Evolutionary conservation across 768 basidiomycete species (phyloP).

Genomic region (Mycena vulgaris): DNA sequence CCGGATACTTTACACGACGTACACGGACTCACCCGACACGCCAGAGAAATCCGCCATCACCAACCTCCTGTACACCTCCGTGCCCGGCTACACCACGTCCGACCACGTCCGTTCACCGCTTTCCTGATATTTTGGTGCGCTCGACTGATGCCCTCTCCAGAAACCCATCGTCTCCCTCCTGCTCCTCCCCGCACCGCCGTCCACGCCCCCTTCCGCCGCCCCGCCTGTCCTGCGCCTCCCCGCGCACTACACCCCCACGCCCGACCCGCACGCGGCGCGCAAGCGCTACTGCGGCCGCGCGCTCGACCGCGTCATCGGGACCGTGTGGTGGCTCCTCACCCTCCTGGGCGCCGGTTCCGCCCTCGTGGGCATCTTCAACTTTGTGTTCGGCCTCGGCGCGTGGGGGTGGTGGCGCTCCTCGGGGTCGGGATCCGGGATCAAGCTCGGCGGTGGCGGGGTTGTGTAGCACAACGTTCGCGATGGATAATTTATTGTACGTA

Average conservation of each 20-base stretch:
- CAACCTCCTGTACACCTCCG: conserved; percentile 82
- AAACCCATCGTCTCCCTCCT: conserved; percentile 91
- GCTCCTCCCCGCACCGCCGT: conserved; percentile 65
- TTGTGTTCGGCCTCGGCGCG: conserved; percentile 75
- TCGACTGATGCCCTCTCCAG: conserved; percentile 52
- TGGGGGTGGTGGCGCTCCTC: conserved; percentile 74
- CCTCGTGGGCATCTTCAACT: conserved; percentile 80
- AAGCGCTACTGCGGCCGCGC: conserved; percentile 78
- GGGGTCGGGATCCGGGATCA: conserved; percentile 14
- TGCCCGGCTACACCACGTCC: conserved; percentile 88
- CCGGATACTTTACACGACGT: conserved; percentile 87
- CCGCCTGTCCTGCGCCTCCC: conserved; percentile 69
- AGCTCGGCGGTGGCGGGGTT: neutral
- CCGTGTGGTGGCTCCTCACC: conserved; percentile 83
- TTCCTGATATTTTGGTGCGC: conserved; percentile 5
- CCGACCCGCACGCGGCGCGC: conserved; percentile 66
- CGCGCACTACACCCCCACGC: conserved; percentile 61
- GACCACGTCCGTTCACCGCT: conserved; percentile 76
- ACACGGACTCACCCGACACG: conserved; percentile 72
- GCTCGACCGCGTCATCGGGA: conserved; percentile 83
- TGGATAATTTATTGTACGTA: too few relatives aligned
- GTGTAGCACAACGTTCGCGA: neutral
- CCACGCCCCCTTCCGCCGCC: conserved; percentile 43
- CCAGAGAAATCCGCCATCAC: conserved; percentile 68
- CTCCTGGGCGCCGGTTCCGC: conserved; percentile 85